Conservation (phyloP, 169 alveolate genomes). For the Cystoisospora suis region DNA sequence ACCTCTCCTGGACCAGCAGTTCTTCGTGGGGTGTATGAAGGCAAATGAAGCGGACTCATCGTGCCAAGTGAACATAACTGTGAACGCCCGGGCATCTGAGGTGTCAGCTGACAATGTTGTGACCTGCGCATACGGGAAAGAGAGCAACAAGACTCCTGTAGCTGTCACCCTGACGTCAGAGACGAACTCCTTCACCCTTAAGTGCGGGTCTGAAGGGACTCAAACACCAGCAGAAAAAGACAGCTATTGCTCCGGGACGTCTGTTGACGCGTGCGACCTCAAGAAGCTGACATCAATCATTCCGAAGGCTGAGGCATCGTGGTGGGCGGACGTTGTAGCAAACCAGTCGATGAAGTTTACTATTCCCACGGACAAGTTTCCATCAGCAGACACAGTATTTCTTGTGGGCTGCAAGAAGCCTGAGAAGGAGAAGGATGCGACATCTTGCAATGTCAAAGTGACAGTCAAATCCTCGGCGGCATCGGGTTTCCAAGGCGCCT, state of each 20-base stretch:
- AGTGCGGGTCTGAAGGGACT: background rate
- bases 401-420: constrained; percentile 26
- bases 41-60: background rate
- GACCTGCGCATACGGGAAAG: constrained; percentile 14
- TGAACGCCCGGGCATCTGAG: background rate
- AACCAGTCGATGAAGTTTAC: background rate
- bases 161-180: background rate
- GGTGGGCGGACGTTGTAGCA: background rate
- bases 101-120: background rate
- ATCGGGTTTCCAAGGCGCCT: too few species aligned
- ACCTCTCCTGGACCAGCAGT: background rate
- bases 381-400: background rate
- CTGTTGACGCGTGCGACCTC: background rate
- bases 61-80: background rate
- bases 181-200: background rate
- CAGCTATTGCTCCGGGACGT: background rate
- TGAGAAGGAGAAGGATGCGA: too few species aligned
- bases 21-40: background rate
- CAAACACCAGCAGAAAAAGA: background rate
- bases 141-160: background rate
- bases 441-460: too few species aligned
- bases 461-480: too few species aligned
- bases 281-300: background rate
- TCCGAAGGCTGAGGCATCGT: background rate
- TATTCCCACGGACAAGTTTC: background rate